Evolutionary conservation across 768 basidiomycete species (phyloP).

Genomic region (Suillus occidentalis): DNA sequence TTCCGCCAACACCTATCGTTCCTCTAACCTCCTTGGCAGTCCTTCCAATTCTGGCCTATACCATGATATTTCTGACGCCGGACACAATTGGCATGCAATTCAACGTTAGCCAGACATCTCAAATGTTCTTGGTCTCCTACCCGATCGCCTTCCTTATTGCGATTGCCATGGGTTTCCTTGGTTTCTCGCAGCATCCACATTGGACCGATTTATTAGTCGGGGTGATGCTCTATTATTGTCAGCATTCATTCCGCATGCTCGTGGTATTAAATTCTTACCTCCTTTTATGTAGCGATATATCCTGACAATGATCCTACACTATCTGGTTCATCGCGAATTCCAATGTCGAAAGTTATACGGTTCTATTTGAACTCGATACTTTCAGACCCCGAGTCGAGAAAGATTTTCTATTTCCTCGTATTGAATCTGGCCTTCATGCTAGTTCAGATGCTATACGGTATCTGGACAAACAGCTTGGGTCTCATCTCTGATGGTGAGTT

Average conservation of each 20-base stretch:
- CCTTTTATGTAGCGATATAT: conserved; percentile 45
- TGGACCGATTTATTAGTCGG: conserved; percentile 63
- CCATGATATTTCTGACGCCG: conserved; percentile 60
- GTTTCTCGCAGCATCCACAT: conserved; percentile 59
- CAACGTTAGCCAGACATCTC: conserved; percentile 50
- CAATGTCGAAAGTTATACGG: conserved; percentile 53
- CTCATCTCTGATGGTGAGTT: conserved; percentile 93
- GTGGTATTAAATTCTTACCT: neutral
- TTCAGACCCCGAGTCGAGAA: conserved; percentile 87
- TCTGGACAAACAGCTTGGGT: conserved; percentile 96
- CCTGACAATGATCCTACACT: conserved; percentile 46
- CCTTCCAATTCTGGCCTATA: conserved; percentile 62
- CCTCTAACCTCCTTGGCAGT: conserved; percentile 57
- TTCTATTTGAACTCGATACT: conserved; percentile 89
- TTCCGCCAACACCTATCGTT: conserved; percentile 50
- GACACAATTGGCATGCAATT: conserved; percentile 47
- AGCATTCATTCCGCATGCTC: conserved; percentile 15
- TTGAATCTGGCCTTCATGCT: conserved; percentile 96
- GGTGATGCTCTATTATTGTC: conserved; percentile 64
- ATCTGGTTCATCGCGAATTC: conserved; percentile 46
- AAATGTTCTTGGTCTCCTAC: conserved; percentile 61
- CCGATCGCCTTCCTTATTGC: conserved; percentile 49
- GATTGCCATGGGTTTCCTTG: conserved; percentile 55
- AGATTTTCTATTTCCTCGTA: conserved; percentile 95
- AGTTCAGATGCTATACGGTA: conserved; percentile 94